Conservation (phyloP, 1,139 yeast species). For the Saccharomyces uvarum region DNA sequence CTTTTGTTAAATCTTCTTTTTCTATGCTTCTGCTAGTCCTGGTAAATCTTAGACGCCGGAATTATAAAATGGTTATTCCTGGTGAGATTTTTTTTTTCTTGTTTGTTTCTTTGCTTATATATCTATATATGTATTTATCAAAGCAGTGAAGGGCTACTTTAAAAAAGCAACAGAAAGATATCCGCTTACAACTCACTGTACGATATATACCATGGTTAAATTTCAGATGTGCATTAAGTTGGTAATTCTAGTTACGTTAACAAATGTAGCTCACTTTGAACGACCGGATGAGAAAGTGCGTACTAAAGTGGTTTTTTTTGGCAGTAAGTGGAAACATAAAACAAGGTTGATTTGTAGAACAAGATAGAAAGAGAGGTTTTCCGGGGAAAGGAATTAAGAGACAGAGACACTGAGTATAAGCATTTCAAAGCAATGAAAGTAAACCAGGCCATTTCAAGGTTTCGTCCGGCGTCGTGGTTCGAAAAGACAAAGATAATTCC, state of each 20-base stretch:
- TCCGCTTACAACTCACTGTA: conserved; percentile 1
- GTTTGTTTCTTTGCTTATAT: neutral
- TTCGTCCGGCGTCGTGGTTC: conserved; percentile 44
- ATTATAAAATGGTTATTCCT: neutral
- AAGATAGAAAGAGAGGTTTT: neutral
- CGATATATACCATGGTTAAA: neutral
- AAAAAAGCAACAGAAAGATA: neutral
- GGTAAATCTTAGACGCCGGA: neutral
- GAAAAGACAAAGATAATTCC: conserved; percentile 47
- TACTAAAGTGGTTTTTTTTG: neutral
- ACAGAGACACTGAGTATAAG: neutral
- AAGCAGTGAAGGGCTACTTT: neutral
- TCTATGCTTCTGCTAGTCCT: neutral
- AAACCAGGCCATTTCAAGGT: conserved; percentile 25
- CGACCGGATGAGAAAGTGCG: neutral
- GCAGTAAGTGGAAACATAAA: neutral
- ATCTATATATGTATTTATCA: neutral
- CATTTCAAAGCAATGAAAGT: neutral
- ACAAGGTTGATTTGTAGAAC: neutral
- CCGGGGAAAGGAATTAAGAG: neutral
- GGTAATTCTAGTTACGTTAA: neutral
- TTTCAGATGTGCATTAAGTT: neutral
- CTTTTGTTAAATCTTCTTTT: neutral
- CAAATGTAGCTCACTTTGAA: neutral
- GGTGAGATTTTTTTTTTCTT: neutral